Evolutionary conservation across 805 yeast species (phyloP).

Genomic region (Lipomyces lipofer): DNA sequence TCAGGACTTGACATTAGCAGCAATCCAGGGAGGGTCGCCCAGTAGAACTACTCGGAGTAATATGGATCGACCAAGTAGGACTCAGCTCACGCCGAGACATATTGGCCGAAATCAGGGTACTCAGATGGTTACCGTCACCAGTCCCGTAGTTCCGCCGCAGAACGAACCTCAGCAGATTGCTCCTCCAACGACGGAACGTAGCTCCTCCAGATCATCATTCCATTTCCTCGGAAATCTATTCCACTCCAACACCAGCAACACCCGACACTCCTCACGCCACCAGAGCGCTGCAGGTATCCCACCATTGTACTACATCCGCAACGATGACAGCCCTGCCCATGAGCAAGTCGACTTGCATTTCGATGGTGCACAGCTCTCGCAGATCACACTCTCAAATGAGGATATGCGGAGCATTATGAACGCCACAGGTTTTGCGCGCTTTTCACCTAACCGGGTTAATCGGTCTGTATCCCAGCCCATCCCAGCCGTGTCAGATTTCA

Average conservation of each 20-base stretch:
- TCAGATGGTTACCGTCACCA: too few relatives aligned
- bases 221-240: not conserved
- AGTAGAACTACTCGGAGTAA: too few relatives aligned
- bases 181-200: too few relatives aligned
- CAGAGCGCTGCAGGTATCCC: not conserved
- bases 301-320: not conserved
- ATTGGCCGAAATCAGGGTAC: not conserved
- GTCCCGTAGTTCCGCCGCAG: too few relatives aligned
- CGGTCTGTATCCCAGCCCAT: too few relatives aligned
- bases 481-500: too few relatives aligned
- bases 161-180: too few relatives aligned
- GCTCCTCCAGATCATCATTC: too few relatives aligned
- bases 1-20: not conserved
- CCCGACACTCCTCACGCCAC: not conserved
- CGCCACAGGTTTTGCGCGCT: too few relatives aligned
- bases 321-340: not conserved
- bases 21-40: not conserved
- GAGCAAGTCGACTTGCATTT: not conserved
- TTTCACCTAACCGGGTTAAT: too few relatives aligned
- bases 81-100: too few relatives aligned
- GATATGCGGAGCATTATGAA: not conserved
- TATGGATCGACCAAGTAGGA: too few relatives aligned
- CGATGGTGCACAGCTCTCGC: not conserved
- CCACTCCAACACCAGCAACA: not conserved
- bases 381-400: not conserved